Conservation (phyloP, 2,329 filamentous ascomycete species). For the Epichloe scottii region DNA sequence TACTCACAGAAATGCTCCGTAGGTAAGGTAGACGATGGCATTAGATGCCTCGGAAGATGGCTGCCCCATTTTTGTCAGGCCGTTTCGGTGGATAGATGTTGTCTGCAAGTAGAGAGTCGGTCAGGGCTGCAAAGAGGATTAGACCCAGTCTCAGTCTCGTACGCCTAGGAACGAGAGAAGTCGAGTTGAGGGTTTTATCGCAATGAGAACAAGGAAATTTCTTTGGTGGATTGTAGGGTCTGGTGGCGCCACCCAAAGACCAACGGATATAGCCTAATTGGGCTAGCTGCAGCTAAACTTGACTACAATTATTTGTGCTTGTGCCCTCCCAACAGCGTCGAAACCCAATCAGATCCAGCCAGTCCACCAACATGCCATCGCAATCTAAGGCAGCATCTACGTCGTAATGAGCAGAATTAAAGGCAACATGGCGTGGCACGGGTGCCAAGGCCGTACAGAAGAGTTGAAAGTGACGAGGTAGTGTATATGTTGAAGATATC, state of each 20-base stretch:
- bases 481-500: no score
- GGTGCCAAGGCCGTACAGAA: background rate
- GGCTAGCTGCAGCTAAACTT: no score
- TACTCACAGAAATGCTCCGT: slow-evolving; percentile 62
- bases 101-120: background rate
- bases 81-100: background rate
- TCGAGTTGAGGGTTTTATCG: background rate
- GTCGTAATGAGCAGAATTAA: background rate
- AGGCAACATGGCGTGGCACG: background rate
- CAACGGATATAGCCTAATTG: no score
- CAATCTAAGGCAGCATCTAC: background rate
- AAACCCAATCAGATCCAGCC: background rate
- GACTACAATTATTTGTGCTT: no score
- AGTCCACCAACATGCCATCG: background rate
- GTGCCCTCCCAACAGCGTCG: no score
- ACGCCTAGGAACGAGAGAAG: no score
- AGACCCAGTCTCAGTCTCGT: background rate
- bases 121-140: background rate
- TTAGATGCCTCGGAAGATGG: slow-evolving; percentile 68
- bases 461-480: no score
- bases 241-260: no score
- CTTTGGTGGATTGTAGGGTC: background rate
- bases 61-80: slow-evolving; percentile 47
- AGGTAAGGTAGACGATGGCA: slow-evolving; percentile 71
- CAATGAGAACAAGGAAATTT: background rate